phyloP scores from a whole-genome alignment of 2,329 filamentous ascomycete genomes.

The Scedosporium apiospermum region DNA sequence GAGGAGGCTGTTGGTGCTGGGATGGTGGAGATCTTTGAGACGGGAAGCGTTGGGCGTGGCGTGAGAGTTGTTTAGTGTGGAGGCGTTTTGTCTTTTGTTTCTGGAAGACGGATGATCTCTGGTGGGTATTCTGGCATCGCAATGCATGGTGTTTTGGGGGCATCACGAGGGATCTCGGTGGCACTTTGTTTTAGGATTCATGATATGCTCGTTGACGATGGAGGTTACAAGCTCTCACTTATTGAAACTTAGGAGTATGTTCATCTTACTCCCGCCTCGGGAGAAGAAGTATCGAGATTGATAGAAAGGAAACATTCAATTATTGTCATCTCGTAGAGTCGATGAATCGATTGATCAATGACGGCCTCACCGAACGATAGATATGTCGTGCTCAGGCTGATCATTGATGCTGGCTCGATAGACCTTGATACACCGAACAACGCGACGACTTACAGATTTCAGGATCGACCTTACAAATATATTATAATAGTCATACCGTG shows the following conservation, averaged over 20 bases:
- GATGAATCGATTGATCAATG: not conserved
- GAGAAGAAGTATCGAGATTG: not conserved
- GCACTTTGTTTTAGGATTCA: not conserved
- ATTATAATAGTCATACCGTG: too few species aligned
- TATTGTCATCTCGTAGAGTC: not conserved
- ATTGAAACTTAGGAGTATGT: not conserved
- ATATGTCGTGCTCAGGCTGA: not conserved
- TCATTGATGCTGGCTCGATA: not conserved
- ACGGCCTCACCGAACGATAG: not conserved
- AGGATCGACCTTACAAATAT: too few species aligned
- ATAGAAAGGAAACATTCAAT: not conserved
- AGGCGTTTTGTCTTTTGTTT: not conserved
- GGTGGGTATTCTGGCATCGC: not conserved
- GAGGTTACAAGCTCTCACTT: not conserved
- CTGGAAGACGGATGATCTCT: not conserved
- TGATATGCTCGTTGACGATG: not conserved
- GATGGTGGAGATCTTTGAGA: slow-evolving; percentile 65
- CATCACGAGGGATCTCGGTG: too few species aligned
- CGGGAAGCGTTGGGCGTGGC: slow-evolving; percentile 60
- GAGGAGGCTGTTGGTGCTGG: slow-evolving; percentile 63
- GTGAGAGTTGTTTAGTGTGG: slow-evolving; percentile 35
- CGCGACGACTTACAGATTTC: not conserved
- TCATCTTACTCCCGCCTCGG: not conserved
- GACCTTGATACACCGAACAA: not conserved
- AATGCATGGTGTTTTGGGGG: not conserved